Evolutionary conservation across 1,284 basidiomycete genomes (phyloP).

Genomic region (Rhodofomes roseus): DNA sequence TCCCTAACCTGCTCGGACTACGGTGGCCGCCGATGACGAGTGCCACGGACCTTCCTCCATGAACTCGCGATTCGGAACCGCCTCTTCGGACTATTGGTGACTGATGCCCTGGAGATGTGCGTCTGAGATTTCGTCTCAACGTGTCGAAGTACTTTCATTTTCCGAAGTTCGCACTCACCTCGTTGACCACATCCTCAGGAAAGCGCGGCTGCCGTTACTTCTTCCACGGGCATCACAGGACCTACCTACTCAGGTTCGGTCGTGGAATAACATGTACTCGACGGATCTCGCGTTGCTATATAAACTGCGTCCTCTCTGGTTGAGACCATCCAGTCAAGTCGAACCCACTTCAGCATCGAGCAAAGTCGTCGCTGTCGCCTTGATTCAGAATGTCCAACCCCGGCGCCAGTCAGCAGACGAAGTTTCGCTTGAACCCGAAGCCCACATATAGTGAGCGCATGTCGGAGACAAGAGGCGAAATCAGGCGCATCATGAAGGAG

Average conservation of each 20-base stretch:
- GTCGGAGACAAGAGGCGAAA: slow-evolving; percentile 26
- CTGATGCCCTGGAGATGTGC: slow-evolving; percentile 5
- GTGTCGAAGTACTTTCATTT: slow-evolving; percentile 2
- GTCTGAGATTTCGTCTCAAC: slow-evolving; percentile 3
- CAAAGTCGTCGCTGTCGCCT: neutral
- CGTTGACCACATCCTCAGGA: neutral
- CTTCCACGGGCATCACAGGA: slow-evolving; percentile 6
- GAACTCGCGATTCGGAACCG: slow-evolving; percentile 2
- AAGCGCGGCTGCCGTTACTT: slow-evolving; percentile 4
- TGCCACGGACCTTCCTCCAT: neutral
- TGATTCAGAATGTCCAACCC: slow-evolving; percentile 7
- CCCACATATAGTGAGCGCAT: slow-evolving; percentile 28
- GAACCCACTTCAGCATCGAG: neutral
- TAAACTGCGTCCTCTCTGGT: neutral
- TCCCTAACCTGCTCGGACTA: neutral
- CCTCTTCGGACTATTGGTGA: slow-evolving; percentile 3
- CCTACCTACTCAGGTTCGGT: neutral
- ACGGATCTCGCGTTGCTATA: neutral
- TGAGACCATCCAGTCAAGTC: neutral
- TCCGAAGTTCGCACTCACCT: slow-evolving; percentile 8
- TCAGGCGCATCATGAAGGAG: slow-evolving; percentile 25
- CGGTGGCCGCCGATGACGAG: slow-evolving; percentile 6
- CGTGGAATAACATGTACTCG: neutral
- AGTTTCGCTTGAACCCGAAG: slow-evolving; percentile 26
- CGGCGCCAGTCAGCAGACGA: slow-evolving; percentile 17